Conservation (phyloP, 2,329 filamentous ascomycete genomes). For the Fusarium austroafricanum region DNA sequence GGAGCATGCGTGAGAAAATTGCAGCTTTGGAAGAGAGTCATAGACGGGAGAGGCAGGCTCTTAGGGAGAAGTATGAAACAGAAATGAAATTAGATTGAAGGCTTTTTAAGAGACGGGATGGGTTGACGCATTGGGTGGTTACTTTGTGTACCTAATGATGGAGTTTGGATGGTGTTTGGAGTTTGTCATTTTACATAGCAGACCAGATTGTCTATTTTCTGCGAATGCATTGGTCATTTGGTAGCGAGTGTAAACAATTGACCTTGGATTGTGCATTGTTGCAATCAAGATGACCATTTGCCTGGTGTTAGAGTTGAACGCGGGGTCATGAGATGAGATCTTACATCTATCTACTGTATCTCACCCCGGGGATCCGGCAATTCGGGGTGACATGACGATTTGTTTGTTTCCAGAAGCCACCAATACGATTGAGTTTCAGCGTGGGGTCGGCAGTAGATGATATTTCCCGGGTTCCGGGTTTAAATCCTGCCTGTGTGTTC, state of each 20-base stretch:
- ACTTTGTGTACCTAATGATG: no score
- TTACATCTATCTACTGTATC: not conserved
- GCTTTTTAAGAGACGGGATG: no score
- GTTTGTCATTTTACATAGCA: not conserved
- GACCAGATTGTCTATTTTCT: not conserved
- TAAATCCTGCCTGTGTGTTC: not conserved
- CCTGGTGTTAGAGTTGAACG: not conserved
- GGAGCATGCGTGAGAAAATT: not conserved
- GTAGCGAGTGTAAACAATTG: not conserved
- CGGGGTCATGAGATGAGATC: not conserved
- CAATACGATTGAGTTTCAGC: not conserved
- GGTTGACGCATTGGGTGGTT: no score
- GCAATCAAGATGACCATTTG: not conserved
- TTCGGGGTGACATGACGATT: slow-evolving; percentile 10
- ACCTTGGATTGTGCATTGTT: not conserved
- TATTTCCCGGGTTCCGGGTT: slow-evolving; percentile 8
- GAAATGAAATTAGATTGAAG: fast-evolving
- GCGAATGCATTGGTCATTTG: no score
- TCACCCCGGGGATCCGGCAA: slow-evolving; percentile 11
- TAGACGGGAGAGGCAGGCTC: not conserved
- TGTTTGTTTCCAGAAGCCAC: not conserved
- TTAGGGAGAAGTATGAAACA: not conserved
- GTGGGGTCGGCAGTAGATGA: slow-evolving; percentile 14
- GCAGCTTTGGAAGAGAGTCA: not conserved
- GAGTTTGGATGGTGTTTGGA: not conserved